Percentiles rank a stretch among this genome's conserved stretches.
Evolutionary conservation across 2,329 filamentous ascomycete genomes (phyloP).

Genomic region (Ascochyta lentis): DNA sequence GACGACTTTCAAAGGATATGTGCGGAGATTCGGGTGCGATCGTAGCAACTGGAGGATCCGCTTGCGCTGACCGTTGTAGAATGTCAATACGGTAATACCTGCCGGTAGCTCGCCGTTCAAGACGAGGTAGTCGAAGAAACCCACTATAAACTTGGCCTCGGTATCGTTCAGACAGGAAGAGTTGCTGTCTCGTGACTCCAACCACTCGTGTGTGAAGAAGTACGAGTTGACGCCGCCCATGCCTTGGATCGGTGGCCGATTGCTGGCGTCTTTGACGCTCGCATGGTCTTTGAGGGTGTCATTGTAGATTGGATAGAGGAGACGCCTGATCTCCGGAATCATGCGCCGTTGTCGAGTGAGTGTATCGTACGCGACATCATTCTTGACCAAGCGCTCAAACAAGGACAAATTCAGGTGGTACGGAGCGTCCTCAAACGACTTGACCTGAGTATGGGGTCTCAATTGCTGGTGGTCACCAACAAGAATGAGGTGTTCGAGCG

Average conservation of each 20-base stretch:
- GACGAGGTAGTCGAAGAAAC: slow-evolving; percentile 74
- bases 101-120: slow-evolving; percentile 66
- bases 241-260: slow-evolving; percentile 63
- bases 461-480: slow-evolving; percentile 85
- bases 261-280: slow-evolving; percentile 55
- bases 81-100: slow-evolving; percentile 81
- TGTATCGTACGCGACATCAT: slow-evolving; percentile 67
- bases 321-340: slow-evolving; percentile 70
- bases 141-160: slow-evolving; percentile 79
- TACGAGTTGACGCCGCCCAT: slow-evolving; percentile 68
- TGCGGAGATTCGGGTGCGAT: slow-evolving; percentile 50
- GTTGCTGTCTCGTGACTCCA: slow-evolving; percentile 68
- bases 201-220: slow-evolving; percentile 70
- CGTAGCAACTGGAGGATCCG: slow-evolving; percentile 62
- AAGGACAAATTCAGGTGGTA: slow-evolving; percentile 76
- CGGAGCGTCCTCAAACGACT: slow-evolving; percentile 64
- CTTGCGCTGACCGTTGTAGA: slow-evolving; percentile 85
- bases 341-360: slow-evolving; percentile 75
- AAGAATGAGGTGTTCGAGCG: slow-evolving; percentile 69
- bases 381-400: slow-evolving; percentile 78
- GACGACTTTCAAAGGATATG: slow-evolving; percentile 63
- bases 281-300: slow-evolving; percentile 63
- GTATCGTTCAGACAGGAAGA: slow-evolving; percentile 71
- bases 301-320: slow-evolving; percentile 68
- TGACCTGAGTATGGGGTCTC: slow-evolving; percentile 70